These are phyloP conservation scores for Xerophyta viscosa DNA, from an alignment of 106 monocot genomes.

Conservation along the genomic window DNA sequence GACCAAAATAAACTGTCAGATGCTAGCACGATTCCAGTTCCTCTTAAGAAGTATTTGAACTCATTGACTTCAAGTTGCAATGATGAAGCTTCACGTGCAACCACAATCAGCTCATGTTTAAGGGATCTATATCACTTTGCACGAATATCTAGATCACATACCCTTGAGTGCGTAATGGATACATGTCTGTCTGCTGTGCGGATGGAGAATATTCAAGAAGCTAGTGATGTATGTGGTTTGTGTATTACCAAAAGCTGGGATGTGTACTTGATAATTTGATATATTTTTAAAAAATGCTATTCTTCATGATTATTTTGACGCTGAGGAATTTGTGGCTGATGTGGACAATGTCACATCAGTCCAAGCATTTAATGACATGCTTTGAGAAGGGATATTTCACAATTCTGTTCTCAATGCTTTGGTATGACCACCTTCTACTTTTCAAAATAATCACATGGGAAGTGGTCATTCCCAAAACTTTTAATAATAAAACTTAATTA, in stretches of 20 bases:
- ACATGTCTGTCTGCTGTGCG: slow-evolving; percentile 54
- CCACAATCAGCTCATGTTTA: slow-evolving; percentile 41
- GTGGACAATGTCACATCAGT: too few species aligned
- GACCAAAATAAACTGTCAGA: slow-evolving; percentile 41
- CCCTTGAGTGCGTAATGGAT: slow-evolving; percentile 70
- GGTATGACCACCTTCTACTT: too few species aligned
- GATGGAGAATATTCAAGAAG: slow-evolving; percentile 75
- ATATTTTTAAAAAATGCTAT: too few species aligned
- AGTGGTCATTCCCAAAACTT: too few species aligned
- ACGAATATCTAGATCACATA: slow-evolving; percentile 66
- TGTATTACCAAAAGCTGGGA: background rate
- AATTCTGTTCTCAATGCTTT: too few species aligned
- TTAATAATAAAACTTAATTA: too few species aligned
- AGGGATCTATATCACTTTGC: slow-evolving; percentile 82
- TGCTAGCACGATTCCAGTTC: slow-evolving; percentile 37
- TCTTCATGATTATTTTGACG: too few species aligned
- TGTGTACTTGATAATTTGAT: too few species aligned
- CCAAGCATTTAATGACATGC: too few species aligned
- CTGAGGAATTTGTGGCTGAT: too few species aligned
- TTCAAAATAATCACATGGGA: too few species aligned
- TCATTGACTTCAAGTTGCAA: slow-evolving; percentile 23
- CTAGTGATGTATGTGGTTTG: slow-evolving; percentile 66
- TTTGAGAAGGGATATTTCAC: too few species aligned
- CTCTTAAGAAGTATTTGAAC: slow-evolving; percentile 66
- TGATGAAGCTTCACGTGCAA: slow-evolving; percentile 17